Evolutionary conservation across 1,284 basidiomycete genomes (phyloP), one percentile per base, ranked within the genome.

Genomic region (Ceratobasidium sp.): DNA sequence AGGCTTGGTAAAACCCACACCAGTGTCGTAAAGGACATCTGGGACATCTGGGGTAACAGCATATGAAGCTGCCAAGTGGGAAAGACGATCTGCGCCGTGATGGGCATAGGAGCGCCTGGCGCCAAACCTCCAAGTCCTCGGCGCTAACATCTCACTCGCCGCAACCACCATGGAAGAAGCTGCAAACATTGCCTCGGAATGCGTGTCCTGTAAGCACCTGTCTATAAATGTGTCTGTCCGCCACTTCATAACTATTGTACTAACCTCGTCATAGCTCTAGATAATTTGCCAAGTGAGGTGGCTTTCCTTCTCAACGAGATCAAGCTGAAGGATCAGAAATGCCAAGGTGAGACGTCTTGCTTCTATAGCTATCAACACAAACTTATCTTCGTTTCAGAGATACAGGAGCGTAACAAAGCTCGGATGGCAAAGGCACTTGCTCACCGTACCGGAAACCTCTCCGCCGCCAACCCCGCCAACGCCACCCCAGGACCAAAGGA

Each of bases 231-330:
- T 41, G 14, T 57, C 32, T n/a, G 69, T 70, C 63, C 35, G 23
- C 57, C 35, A 43, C 73, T 52, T 16, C 38, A 21, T 2, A 11
- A 44, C 28, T 14, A 32, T 69, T 35, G 43, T 52, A 66, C 57
- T 59, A 71, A 71, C 72, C 73, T 73, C 73, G 49, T 32, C 55
- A 44, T 63, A 92, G 91, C 87, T 76, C 83, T 94, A 35, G 92
- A 94, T 76, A 93, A 93, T 78, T 83, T 93, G 52, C 90, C 90
- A 0, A 86, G 85, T 69, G 92, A 93, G 80, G 87, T 93, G 7
- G 87, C 87, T 41, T 89, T 89, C 78, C 82, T 93, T 9, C 83
- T 93, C 13, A 85, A 88, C 61, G 91, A 93, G 80, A 92, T 94
- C 66, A 77, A 77, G 67, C 86, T 85, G 73, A 85, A 83, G 76